A percentile compares a stretch with the other conserved stretches of the same genome.
These are phyloP conservation scores for grape (Vitis vinifera) DNA, from an alignment of 164 flowering plant genomes.

Conservation along the genomic window DNA sequence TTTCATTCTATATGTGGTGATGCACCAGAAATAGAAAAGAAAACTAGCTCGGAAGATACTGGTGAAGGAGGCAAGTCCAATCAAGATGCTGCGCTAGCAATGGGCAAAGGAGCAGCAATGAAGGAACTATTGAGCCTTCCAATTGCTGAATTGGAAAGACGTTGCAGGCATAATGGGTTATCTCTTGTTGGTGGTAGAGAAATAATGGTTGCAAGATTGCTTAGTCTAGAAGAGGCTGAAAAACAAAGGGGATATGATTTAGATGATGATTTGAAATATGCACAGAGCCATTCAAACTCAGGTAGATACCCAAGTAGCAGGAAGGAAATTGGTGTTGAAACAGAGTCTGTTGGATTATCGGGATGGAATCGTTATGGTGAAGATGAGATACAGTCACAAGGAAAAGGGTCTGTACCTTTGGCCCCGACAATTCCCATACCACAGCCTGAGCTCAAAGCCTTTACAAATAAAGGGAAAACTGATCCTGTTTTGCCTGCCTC, in stretches of 20 bases:
- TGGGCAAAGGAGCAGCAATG: constrained; percentile 93
- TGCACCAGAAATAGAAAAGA: constrained; percentile 78
- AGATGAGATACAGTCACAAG: constrained; percentile 37
- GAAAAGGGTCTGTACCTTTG: constrained; percentile 31
- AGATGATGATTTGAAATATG: constrained; percentile 68
- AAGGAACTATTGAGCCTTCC: constrained; percentile 81
- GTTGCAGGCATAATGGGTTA: constrained; percentile 96
- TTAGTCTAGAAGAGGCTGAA: constrained; percentile 95
- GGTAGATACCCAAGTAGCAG: constrained; percentile 39
- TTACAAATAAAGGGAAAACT: constrained; percentile 52
- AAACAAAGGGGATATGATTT: constrained; percentile 68
- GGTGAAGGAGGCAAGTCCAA: constrained; percentile 49
- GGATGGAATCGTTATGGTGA: constrained; percentile 60
- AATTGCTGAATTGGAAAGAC: constrained; percentile 87
- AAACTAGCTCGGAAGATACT: constrained; percentile 41
- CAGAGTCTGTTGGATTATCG: constrained; percentile 42
- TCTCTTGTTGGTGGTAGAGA: constrained; percentile 97
- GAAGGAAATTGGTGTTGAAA: constrained; percentile 38
- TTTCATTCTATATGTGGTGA: constrained; percentile 96
- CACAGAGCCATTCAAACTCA: constrained; percentile 51
- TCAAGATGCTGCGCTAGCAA: constrained; percentile 91
- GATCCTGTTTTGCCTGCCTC: constrained; percentile 77
- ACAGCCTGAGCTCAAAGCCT: constrained; percentile 64
- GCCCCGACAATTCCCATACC: constrained; percentile 50
- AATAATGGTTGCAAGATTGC: constrained; percentile 94